These are phyloP conservation scores for Teratosphaeria nubilosa DNA, from an alignment of 2,329 filamentous ascomycete genomes.

Conservation along the genomic window DNA sequence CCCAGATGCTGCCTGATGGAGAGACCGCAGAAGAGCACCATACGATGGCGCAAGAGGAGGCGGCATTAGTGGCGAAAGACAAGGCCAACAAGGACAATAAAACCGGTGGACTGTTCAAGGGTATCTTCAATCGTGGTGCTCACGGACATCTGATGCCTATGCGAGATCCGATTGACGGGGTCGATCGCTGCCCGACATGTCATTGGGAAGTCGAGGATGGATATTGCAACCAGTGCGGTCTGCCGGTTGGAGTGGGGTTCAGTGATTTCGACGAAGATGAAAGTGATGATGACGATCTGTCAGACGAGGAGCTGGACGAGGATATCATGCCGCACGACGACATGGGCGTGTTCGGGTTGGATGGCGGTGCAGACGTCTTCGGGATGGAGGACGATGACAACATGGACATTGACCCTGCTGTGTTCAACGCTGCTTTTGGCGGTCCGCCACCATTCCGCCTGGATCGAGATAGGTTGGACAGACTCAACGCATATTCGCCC, in stretches of 20 bases:
- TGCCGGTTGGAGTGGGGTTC: slow-evolving; percentile 39
- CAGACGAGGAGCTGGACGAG: slow-evolving; percentile 10
- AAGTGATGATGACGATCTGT: slow-evolving; percentile 22
- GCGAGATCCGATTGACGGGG: slow-evolving; percentile 48
- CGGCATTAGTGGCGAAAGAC: slow-evolving; percentile 49
- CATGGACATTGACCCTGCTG: slow-evolving; percentile 1
- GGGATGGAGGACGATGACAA: slow-evolving; percentile 6
- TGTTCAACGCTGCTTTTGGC: slow-evolving; percentile 3
- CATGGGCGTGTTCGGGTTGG: slow-evolving; percentile 7
- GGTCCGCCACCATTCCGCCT: background rate
- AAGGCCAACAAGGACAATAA: slow-evolving; percentile 41
- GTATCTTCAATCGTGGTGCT: slow-evolving; percentile 40
- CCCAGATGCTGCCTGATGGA: slow-evolving; percentile 51
- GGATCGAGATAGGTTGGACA: background rate
- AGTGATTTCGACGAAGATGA: slow-evolving; percentile 35
- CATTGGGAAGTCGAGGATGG: slow-evolving; percentile 55
- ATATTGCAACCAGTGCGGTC: slow-evolving; percentile 43
- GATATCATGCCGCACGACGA: slow-evolving; percentile 10
- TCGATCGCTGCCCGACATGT: slow-evolving; percentile 54
- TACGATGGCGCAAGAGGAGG: slow-evolving; percentile 49
- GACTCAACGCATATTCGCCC: background rate
- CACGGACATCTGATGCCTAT: slow-evolving; percentile 29
- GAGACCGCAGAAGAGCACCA: slow-evolving; percentile 54
- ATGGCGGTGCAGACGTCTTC: slow-evolving; percentile 16
- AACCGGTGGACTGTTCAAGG: slow-evolving; percentile 53